A percentile compares a stretch with the other conserved stretches of the same genome.
Evolutionary conservation across 768 basidiomycete species (phyloP).

Genomic region (Cantharellus cinnabarinus): DNA sequence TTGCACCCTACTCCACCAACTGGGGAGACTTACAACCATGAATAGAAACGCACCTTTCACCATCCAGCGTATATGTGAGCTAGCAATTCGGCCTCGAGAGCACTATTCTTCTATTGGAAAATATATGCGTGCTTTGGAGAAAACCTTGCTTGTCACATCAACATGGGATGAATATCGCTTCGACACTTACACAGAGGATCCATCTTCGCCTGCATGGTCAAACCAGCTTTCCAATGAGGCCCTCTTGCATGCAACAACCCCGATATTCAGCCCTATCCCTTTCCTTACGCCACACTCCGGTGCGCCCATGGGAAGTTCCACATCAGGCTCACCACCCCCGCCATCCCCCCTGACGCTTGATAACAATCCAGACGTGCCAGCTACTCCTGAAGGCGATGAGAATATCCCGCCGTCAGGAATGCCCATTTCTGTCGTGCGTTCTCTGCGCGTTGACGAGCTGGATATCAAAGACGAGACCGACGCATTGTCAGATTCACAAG

Average conservation of each 20-base stretch:
- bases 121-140: constrained; percentile 73
- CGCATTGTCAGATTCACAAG: constrained; percentile 17
- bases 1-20: constrained; percentile 6
- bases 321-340: constrained; percentile 50
- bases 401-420: constrained; percentile 18
- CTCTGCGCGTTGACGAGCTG: constrained; percentile 37
- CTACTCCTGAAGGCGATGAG: constrained; percentile 1
- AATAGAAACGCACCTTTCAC: constrained; percentile 56
- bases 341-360: constrained; percentile 38
- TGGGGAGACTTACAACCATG: constrained; percentile 5
- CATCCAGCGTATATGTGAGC: constrained; percentile 73
- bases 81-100: constrained; percentile 42
- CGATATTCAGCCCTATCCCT: constrained; percentile 71
- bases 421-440: constrained; percentile 9
- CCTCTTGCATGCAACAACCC: constrained; percentile 36
- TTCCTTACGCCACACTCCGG: constrained; percentile 68
- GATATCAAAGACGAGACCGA: constrained; percentile 72
- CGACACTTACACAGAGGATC: constrained; percentile 12
- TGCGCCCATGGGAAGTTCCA: constrained; percentile 27
- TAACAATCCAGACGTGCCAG: not conserved
- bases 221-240: constrained; percentile 24
- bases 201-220: constrained; percentile 23
- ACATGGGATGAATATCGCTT: constrained; percentile 48
- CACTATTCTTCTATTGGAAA: constrained; percentile 68
- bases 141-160: constrained; percentile 66